Conservation (phyloP, 345 rosid species). For the Murraya paniculata region DNA sequence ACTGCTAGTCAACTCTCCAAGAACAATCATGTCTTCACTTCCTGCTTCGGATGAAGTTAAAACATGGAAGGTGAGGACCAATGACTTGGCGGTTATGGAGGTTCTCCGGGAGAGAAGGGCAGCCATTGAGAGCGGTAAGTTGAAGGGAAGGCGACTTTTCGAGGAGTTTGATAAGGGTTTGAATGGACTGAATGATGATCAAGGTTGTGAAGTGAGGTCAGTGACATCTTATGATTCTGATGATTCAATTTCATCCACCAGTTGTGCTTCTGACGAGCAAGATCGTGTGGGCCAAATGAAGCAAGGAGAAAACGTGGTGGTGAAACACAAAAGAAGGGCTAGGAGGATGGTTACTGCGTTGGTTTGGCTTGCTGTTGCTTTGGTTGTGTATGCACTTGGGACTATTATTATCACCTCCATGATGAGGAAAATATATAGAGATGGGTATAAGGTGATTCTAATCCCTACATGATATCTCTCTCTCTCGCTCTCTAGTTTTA, state of each 20-base stretch:
- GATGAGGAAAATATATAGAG: not conserved
- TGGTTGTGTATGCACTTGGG: conserved; percentile 9
- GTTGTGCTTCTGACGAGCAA: not conserved
- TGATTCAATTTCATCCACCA: conserved; percentile 4
- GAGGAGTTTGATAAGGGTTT: conserved; percentile 10
- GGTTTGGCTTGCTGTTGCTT: conserved; percentile 18
- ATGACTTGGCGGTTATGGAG: conserved; percentile 34
- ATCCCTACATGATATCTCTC: conserved; percentile 37
- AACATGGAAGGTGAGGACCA: conserved; percentile 40
- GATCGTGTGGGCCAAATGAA: not conserved
- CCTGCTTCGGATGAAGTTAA: conserved; percentile 13
- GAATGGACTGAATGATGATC: conserved; percentile 5
- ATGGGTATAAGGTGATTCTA: conserved; percentile 19
- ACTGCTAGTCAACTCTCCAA: conserved; percentile 40
- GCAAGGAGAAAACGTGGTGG: not conserved
- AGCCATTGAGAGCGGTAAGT: conserved; percentile 37
- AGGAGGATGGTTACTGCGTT: not conserved
- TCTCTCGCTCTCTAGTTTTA: not conserved
- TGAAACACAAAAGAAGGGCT: not conserved
- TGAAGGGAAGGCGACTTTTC: conserved; percentile 45
- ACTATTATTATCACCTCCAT: conserved; percentile 6
- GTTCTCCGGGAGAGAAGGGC: conserved; percentile 40
- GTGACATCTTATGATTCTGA: conserved; percentile 21
- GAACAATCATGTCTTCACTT: conserved; percentile 47
- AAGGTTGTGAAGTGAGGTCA: conserved; percentile 25